Percentiles rank a stretch among this genome's conserved stretches.
Evolutionary conservation across 495 filamentous ascomycete genomes (phyloP).

Genomic region (Parachaetomium inaequale): DNA sequence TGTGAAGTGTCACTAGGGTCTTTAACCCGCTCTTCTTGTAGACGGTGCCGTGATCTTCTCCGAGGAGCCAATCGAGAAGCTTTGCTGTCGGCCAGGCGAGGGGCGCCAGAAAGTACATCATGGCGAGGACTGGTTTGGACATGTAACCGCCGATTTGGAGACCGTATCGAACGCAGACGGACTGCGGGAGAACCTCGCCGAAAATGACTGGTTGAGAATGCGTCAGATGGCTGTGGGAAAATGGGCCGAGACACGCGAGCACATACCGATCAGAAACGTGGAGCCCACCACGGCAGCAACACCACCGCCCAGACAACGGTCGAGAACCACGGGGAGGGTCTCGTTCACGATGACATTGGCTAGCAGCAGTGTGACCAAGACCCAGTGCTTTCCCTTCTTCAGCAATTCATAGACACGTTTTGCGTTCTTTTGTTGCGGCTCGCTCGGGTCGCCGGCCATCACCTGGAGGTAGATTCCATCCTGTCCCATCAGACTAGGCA

Average conservation of each 20-base stretch:
- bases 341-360: constrained; percentile 99
- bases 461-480: constrained; percentile 98
- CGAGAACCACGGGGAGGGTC: constrained; percentile 90
- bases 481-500: constrained; percentile 66
- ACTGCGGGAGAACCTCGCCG: constrained; percentile 93
- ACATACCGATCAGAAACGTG: constrained; percentile 86
- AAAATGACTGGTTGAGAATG: constrained; percentile 72
- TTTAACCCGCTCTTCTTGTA: constrained; percentile 92
- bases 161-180: constrained; percentile 92
- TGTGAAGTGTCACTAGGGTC: constrained; percentile 82
- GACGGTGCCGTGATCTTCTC: constrained; percentile 87
- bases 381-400: constrained; percentile 94
- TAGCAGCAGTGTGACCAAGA: constrained; percentile 89
- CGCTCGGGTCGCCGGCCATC: constrained; percentile 68
- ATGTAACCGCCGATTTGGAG: constrained; percentile 95
- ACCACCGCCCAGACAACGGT: constrained; percentile 88
- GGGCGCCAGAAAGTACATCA: constrained; percentile 90
- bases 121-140: constrained; percentile 76
- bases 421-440: constrained; percentile 79
- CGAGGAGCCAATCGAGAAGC: constrained; percentile 80
- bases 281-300: constrained; percentile 91
- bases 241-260: background rate
- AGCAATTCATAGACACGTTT: constrained; percentile 73
- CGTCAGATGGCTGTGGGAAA: background rate
- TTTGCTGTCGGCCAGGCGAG: constrained; percentile 89